These are phyloP conservation scores for Suillus subaureus DNA, from an alignment of 768 basidiomycete genomes.

Conservation along the genomic window DNA sequence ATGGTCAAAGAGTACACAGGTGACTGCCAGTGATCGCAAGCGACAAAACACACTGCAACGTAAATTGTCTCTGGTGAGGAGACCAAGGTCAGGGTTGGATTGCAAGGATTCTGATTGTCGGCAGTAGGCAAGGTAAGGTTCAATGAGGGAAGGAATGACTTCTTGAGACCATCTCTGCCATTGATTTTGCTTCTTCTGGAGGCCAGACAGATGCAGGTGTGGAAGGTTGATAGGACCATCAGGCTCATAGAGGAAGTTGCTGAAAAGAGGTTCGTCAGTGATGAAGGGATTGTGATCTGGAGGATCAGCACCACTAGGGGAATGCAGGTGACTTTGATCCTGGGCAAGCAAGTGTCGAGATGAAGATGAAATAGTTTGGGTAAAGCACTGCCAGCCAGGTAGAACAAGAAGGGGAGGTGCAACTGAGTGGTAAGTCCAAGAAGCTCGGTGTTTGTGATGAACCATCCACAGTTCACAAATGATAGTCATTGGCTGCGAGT, in stretches of 20 bases:
- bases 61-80: too few relatives aligned
- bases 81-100: too few relatives aligned
- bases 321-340: neutral
- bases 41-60: too few relatives aligned
- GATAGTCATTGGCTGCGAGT: too few relatives aligned
- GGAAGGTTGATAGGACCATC: constrained; percentile 7
- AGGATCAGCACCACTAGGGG: neutral
- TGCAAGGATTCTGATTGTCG: neutral
- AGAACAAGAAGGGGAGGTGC: neutral
- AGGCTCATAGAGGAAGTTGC: neutral
- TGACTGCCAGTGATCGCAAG: too few relatives aligned
- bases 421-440: neutral
- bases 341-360: neutral
- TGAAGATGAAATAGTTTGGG: neutral
- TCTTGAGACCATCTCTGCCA: too few relatives aligned
- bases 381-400: constrained; percentile 7
- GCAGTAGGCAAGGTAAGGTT: constrained; percentile 9
- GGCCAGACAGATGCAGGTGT: too few relatives aligned
- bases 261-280: neutral
- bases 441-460: neutral
- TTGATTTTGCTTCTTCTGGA: too few relatives aligned
- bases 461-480: too few relatives aligned
- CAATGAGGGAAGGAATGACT: constrained; percentile 13
- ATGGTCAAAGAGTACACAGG: too few relatives aligned
- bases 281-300: neutral